These are phyloP conservation scores for Aspergillus pseudotamarii DNA, from an alignment of 2,329 filamentous ascomycete genomes.

Conservation along the genomic window DNA sequence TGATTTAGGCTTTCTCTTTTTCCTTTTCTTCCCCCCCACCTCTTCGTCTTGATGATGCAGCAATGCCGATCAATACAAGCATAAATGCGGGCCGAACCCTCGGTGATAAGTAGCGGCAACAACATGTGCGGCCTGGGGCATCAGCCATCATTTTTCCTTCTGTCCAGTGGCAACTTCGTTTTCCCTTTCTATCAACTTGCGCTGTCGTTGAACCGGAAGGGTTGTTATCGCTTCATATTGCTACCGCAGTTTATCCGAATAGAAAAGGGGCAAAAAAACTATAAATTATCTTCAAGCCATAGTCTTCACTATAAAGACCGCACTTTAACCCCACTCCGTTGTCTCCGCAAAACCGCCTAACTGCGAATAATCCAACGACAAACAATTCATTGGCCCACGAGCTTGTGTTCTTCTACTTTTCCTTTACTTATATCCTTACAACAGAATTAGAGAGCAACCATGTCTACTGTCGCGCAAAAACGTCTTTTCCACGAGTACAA, in stretches of 20 bases:
- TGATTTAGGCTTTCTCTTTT: too few relatives aligned
- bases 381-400: not conserved
- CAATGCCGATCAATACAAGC: not conserved
- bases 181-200: not conserved
- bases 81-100: not conserved
- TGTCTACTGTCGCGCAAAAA: conserved; percentile 60
- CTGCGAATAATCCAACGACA: not conserved
- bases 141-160: not conserved
- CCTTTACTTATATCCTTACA: not conserved
- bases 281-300: not conserved
- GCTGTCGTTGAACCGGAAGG: not conserved
- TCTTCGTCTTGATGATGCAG: too few relatives aligned
- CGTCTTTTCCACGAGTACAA: conserved; percentile 97
- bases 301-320: not conserved
- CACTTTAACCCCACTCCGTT: conserved; percentile 5
- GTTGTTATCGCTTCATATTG: not conserved
- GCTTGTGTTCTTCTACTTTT: not conserved
- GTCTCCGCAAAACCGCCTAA: not conserved
- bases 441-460: not conserved
- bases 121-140: conserved; percentile 18
- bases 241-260: not conserved
- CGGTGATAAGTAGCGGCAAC: conserved; percentile 1
- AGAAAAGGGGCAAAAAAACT: not conserved
- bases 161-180: not conserved
- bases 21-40: not conserved